A percentile compares a stretch with the other conserved stretches of the same genome.
phyloP scores from a whole-genome alignment of 176 grass and related monocot species.

The Ensete ventricosum region DNA sequence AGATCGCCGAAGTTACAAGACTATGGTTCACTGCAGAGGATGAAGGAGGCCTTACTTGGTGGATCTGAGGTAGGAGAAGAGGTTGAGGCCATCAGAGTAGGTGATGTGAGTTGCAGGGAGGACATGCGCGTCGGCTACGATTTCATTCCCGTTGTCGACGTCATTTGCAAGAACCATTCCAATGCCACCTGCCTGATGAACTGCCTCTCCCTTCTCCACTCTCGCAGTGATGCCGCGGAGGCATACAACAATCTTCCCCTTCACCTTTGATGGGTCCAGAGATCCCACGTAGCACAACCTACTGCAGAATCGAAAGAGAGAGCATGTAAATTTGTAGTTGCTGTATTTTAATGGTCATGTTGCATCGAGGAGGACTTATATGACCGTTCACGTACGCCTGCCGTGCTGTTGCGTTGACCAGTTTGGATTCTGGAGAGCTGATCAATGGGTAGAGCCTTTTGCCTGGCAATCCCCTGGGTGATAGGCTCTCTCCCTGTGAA shows the following conservation, averaged over 20 bases:
- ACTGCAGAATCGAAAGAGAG: not conserved
- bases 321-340: too few species aligned
- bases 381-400: not conserved
- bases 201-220: slow-evolving; percentile 3
- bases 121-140: slow-evolving; percentile 11
- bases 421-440: slow-evolving; percentile 19
- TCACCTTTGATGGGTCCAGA: not conserved
- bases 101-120: slow-evolving; percentile 15
- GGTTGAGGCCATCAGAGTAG: slow-evolving; percentile 7
- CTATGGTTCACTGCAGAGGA: not conserved
- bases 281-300: slow-evolving; percentile 7
- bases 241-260: slow-evolving; percentile 13
- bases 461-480: slow-evolving; percentile 26
- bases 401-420: not conserved
- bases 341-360: too few species aligned
- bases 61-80: slow-evolving; percentile 13
- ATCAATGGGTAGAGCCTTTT: slow-evolving; percentile 44
- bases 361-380: not conserved
- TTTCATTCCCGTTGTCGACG: not conserved
- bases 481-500: slow-evolving; percentile 56
- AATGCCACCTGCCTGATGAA: not conserved
- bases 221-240: slow-evolving; percentile 8
- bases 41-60: not conserved
- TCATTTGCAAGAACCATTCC: slow-evolving; percentile 15
- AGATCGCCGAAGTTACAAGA: not conserved